phyloP scores from a whole-genome alignment of 2,329 filamentous ascomycete species.

The Ophiostoma ips region DNA sequence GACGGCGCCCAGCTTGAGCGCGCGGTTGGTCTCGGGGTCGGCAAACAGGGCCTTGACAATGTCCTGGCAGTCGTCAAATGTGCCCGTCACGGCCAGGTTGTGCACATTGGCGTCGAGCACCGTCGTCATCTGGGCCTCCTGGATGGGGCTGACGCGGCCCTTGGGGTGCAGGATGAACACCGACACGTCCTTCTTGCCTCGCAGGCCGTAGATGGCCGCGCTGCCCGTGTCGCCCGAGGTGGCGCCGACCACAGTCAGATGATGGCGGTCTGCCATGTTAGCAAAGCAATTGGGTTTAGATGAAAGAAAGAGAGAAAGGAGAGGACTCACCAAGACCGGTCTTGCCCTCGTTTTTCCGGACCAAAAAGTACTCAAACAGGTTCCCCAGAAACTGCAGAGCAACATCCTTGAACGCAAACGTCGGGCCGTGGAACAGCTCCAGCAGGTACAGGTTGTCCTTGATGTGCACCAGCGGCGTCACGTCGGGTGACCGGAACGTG shows the following conservation, averaged over 20 bases:
- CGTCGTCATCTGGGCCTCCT: conserved; percentile 96
- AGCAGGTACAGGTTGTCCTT: conserved; percentile 67
- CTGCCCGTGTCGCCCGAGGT: conserved; percentile 86
- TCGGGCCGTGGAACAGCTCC: conserved; percentile 93
- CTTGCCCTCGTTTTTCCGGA: conserved; percentile 58
- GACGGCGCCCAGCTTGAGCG: conserved; percentile 75
- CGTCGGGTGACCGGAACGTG: conserved; percentile 69
- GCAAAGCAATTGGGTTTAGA: too few relatives aligned
- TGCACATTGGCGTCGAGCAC: conserved; percentile 83
- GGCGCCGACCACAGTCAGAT: conserved; percentile 74
- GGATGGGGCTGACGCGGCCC: conserved; percentile 78
- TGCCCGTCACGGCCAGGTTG: conserved; percentile 78
- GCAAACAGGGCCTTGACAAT: conserved; percentile 89
- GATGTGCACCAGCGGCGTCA: conserved; percentile 68
- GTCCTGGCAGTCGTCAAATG: conserved; percentile 95
- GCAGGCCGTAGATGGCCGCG: conserved; percentile 86
- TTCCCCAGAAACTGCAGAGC: conserved; percentile 94
- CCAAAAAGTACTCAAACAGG: conserved; percentile 78
- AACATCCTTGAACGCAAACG: conserved; percentile 89
- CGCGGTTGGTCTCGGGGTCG: conserved; percentile 69
- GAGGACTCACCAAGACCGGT: too few relatives aligned
- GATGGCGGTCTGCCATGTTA: conserved; percentile 57
- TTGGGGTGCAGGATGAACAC: conserved; percentile 92
- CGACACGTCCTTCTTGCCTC: conserved; percentile 92
- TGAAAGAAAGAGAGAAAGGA: too few relatives aligned